Evolutionary conservation across 2,329 filamentous ascomycete genomes (phyloP).

Genomic region (Reticulascus tulasneorum): DNA sequence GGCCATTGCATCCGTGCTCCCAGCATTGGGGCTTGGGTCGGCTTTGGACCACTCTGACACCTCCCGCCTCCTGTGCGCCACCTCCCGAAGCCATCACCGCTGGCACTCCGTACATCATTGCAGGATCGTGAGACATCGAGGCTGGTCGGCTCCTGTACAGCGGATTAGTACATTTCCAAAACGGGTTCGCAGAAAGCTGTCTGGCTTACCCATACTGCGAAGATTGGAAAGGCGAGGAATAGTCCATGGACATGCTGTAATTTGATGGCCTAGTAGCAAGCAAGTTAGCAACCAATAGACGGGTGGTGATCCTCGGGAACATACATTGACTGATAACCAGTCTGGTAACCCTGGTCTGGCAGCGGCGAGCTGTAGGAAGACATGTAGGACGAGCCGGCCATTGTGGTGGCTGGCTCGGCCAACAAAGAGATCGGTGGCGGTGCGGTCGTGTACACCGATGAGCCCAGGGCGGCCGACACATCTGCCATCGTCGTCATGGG

Average conservation of each 20-base stretch:
- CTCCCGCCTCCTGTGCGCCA: slow-evolving; percentile 33
- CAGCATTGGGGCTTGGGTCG: slow-evolving; percentile 94
- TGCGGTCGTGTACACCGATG: slow-evolving; percentile 50
- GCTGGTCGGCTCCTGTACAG: slow-evolving; percentile 31
- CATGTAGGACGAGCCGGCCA: slow-evolving; percentile 41
- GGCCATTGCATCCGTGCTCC: slow-evolving; percentile 95
- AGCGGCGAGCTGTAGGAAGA: slow-evolving; percentile 47
- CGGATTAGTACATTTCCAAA: background rate
- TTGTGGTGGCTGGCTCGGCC: slow-evolving; percentile 42
- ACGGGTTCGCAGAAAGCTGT: background rate
- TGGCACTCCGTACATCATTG: slow-evolving; percentile 41
- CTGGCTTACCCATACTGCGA: slow-evolving; percentile 36
- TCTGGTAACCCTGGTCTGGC: slow-evolving; percentile 34
- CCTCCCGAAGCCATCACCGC: slow-evolving; percentile 31
- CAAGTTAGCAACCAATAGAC: no score
- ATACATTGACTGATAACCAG: slow-evolving; percentile 28
- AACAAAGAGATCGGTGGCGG: slow-evolving; percentile 48
- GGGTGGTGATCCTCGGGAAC: no score
- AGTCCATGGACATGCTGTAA: slow-evolving; percentile 44
- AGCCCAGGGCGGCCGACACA: slow-evolving; percentile 34
- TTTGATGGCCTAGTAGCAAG: no score
- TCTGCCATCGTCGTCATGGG: slow-evolving; percentile 40
- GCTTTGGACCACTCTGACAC: slow-evolving; percentile 68
- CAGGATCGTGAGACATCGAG: slow-evolving; percentile 34
- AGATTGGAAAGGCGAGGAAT: slow-evolving; percentile 29